Evolutionary conservation across 2,329 filamentous ascomycete species (phyloP), one percentile per base, ranked within the genome.

Genomic region (Epichloe amarillans): DNA sequence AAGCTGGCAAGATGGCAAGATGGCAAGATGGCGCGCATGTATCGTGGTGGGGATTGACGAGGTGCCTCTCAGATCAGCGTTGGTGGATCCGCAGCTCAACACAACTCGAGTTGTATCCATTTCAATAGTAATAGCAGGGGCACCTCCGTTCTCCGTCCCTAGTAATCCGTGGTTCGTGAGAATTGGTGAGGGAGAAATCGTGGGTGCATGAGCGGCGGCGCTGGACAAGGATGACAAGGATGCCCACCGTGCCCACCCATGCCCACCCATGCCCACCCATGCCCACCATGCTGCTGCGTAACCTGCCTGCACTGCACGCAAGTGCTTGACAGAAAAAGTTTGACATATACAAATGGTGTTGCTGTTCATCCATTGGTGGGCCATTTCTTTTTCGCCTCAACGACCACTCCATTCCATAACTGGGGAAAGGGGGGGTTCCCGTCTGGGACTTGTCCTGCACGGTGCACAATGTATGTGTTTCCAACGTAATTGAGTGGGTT

Each of bases 61-160:
- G 54, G 51, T 47, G 52, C 54, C 50, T 57, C 54, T 30, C 54
- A 52, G 53, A 55, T 53, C 46, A 55, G 47, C 51, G 44, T 47
- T 37, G 48, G 54, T 53, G 51, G 55, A 52, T 41, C 50, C 44
- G 40, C 41, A 43, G 50, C 39, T 49, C 23, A 39, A 51, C 39
- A 53, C 41, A 55, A 47, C 50, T 53, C 49, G 47, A 52, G 33
- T 21, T 50, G 49, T 51, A 39, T 47, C 51, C 51, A 49, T 47
- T 30, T 30, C 30, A 50, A 44, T 21, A 42, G 38, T 48, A 21
- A 17, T 41, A 21, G 38, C 38, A 36, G 47, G 30, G 38, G 41
- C 35, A 45, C 51, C 51, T 48, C 52, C 26, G 46, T 19, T 48
- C 14, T 21, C 33, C 49, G 17, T 47, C 38, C 49, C 37, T 50